Evolutionary conservation across 495 filamentous ascomycete species (phyloP).

Genomic region (Corynascus novoguineensis): DNA sequence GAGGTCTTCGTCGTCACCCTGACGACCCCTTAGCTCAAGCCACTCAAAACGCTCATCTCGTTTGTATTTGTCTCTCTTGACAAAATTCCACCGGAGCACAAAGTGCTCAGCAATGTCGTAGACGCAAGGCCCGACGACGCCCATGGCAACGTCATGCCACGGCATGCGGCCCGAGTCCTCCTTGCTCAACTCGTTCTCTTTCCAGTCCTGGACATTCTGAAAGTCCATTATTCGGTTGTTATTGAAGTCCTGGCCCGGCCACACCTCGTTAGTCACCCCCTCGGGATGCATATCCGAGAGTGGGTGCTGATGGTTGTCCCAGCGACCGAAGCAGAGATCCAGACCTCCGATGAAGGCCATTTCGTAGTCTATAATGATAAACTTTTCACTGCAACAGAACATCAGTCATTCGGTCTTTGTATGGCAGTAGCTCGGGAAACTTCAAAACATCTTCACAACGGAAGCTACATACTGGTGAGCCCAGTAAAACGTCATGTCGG

Average conservation of each 20-base stretch:
- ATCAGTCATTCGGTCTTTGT: too few species aligned
- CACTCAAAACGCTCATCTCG: constrained; percentile 72
- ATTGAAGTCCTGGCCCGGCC: constrained; percentile 95
- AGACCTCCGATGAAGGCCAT: constrained; percentile 89
- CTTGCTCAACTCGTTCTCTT: constrained; percentile 87
- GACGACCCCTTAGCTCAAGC: constrained; percentile 75
- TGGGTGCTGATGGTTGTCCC: constrained; percentile 81
- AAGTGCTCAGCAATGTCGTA: constrained; percentile 97
- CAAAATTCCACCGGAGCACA: constrained; percentile 90
- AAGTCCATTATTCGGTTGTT: constrained; percentile 96
- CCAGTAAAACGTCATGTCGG: constrained; percentile 98
- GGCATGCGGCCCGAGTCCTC: constrained; percentile 92
- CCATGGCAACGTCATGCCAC: constrained; percentile 95
- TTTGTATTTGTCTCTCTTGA: constrained; percentile 98
- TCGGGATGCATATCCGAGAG: constrained; percentile 83
- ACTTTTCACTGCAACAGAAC: constrained; percentile 59
- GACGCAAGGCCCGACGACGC: constrained; percentile 78
- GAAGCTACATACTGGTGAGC: constrained; percentile 61
- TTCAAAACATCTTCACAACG: too few species aligned
- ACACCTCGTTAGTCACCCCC: constrained; percentile 75
- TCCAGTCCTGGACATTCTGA: constrained; percentile 84
- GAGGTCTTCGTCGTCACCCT: constrained; percentile 72
- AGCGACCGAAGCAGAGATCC: constrained; percentile 94
- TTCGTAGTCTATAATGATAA: constrained; percentile 87
- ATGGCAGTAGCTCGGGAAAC: too few species aligned